phyloP scores from a whole-genome alignment of 169 alveolate genomes.

The Plasmodium reichenowi region DNA sequence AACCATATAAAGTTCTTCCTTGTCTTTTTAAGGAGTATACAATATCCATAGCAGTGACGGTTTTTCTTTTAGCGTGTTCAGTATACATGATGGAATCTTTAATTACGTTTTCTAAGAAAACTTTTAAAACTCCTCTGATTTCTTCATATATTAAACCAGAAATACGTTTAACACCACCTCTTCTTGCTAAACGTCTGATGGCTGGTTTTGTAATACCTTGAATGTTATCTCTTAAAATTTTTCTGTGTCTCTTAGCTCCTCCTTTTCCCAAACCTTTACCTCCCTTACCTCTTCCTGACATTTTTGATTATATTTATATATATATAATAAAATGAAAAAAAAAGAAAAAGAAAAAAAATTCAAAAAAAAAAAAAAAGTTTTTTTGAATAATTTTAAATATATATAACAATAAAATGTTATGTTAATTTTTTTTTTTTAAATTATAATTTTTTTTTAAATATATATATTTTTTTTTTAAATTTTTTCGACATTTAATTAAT shows the following conservation, averaged over 20 bases:
- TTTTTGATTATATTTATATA: constrained; percentile 80
- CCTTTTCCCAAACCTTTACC: constrained; percentile 99
- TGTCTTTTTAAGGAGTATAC: constrained; percentile 99
- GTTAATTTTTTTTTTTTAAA: constrained; percentile 6
- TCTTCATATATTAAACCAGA: constrained; percentile 99
- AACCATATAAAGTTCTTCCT: constrained; percentile 99
- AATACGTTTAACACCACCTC: constrained; percentile 99
- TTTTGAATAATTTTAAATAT: background rate
- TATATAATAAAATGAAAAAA: constrained; percentile 35
- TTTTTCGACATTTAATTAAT: constrained; percentile 24
- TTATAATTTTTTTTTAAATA: background rate
- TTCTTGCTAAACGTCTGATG: constrained; percentile 99
- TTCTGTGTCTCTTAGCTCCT: constrained; percentile 98
- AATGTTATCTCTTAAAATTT: constrained; percentile 96
- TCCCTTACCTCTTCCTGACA: constrained; percentile 98
- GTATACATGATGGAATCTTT: constrained; percentile 99
- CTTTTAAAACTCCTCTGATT: constrained; percentile 98
- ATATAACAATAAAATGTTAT: constrained; percentile 2
- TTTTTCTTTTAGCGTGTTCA: constrained; percentile 99
- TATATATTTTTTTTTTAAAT: constrained; percentile 17
- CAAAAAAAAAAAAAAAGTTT: constrained; percentile 29
- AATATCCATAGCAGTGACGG: constrained; percentile 99
- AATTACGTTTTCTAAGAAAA: constrained; percentile 98
- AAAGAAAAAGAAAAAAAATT: constrained; percentile 30
- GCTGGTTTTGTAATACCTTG: constrained; percentile 99